Conservation (phyloP, 495 filamentous ascomycete species). For the Aspergillus carlsbadensis region DNA sequence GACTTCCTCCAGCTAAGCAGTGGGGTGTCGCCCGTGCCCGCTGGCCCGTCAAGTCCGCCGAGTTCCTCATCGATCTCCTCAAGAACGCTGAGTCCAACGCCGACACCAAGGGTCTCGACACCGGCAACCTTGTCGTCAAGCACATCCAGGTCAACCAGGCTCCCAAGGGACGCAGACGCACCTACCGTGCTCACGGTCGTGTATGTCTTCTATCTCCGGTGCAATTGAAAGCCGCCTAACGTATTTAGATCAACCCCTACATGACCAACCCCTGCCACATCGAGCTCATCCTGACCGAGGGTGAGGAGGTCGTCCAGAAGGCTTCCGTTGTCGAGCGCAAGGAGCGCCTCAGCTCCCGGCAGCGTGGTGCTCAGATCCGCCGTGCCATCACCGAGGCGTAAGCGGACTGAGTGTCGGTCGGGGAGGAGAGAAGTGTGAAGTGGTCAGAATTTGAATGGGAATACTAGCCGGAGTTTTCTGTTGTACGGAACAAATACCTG, state of each 20-base stretch:
- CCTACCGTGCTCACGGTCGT: conserved; percentile 99
- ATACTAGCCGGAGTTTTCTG: conserved; percentile 33
- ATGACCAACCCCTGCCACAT: conserved; percentile 99
- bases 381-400: conserved; percentile 81
- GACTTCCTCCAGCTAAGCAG: conserved; percentile 76
- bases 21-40: conserved; percentile 95
- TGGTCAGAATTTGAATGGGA: conserved; percentile 31
- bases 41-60: conserved; percentile 98
- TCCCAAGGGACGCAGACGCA: conserved; percentile 94
- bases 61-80: conserved; percentile 94
- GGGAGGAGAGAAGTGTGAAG: conserved; percentile 19
- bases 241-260: conserved; percentile 90
- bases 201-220: conserved; percentile 58
- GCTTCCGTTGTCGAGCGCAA: conserved; percentile 60
- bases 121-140: conserved; percentile 92
- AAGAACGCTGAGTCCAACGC: conserved; percentile 99
- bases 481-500: conserved; percentile 43
- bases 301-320: conserved; percentile 84
- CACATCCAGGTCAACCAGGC: conserved; percentile 99
- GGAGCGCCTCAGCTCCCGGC: conserved; percentile 72
- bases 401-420: conserved; percentile 36
- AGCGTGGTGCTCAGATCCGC: conserved; percentile 79
- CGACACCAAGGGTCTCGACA: conserved; percentile 98
- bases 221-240: background rate
- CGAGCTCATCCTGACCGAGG: conserved; percentile 98